These are phyloP conservation scores for Schoenoplectus tabernaemontani DNA, from an alignment of 202 grass and related monocot genomes.

Conservation along the genomic window DNA sequence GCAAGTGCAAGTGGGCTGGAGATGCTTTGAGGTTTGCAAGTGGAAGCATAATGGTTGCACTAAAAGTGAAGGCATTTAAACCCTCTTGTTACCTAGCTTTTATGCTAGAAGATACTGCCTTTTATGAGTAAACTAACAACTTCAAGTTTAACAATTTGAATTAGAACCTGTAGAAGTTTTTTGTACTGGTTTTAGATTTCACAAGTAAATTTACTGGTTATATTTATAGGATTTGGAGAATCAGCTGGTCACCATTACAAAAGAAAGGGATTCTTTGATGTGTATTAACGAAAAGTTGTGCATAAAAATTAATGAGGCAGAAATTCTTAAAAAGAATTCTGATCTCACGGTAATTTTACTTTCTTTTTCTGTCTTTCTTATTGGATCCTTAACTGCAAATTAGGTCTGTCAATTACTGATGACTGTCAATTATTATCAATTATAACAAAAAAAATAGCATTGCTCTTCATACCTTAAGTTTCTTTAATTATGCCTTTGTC, in stretches of 20 bases:
- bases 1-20: too few species aligned
- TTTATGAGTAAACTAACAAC: not conserved
- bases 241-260: constrained; percentile 35
- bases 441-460: too few species aligned
- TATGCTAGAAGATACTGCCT: not conserved
- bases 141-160: not conserved
- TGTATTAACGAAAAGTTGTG: constrained; percentile 34
- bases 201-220: not conserved
- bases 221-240: not conserved
- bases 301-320: constrained; percentile 30
- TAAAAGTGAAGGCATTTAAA: not conserved
- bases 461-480: not conserved
- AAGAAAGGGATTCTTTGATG: constrained; percentile 50
- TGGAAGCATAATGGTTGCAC: not conserved
- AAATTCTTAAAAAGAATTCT: constrained; percentile 40
- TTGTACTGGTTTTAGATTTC: not conserved
- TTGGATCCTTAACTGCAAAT: not conserved
- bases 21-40: not conserved
- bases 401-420: too few species aligned
- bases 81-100: not conserved
- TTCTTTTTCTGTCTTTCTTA: not conserved
- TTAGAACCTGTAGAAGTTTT: not conserved
- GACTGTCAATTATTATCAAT: too few species aligned
- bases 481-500: not conserved
- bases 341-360: constrained; percentile 36